phyloP scores from a whole-genome alignment of 768 basidiomycete species.

The Termitomyces sp. region DNA sequence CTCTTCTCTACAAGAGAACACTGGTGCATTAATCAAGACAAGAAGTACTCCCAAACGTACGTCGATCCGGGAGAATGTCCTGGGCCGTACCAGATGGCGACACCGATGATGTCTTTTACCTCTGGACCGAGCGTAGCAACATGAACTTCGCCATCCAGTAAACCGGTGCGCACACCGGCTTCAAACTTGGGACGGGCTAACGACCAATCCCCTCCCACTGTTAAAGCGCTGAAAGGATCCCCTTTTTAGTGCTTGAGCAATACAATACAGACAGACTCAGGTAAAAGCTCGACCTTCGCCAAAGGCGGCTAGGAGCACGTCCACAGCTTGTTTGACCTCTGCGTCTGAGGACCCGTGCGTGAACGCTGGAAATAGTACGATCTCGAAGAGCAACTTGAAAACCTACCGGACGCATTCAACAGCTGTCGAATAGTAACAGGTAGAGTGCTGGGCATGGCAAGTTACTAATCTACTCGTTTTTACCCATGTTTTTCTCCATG shows the following conservation, averaged over 20 bases:
- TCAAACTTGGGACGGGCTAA: constrained; percentile 12
- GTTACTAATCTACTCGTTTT: neutral
- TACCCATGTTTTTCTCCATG: too few species aligned
- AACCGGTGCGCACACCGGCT: constrained; percentile 15
- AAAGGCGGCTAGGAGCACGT: constrained; percentile 2
- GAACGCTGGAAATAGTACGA: neutral
- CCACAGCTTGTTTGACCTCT: constrained; percentile 5
- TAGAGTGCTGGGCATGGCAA: neutral
- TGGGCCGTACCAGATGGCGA: constrained; percentile 26
- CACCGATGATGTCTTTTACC: constrained; percentile 24
- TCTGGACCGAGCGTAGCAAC: constrained; percentile 18
- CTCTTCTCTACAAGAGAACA: constrained; percentile 15
- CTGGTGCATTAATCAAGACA: neutral
- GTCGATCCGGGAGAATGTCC: constrained; percentile 18
- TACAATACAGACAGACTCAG: neutral
- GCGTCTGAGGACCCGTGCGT: constrained; percentile 2
- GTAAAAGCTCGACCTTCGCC: too few species aligned
- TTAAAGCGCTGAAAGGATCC: constrained; percentile 15
- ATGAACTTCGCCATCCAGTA: constrained; percentile 22
- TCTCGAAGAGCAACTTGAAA: neutral
- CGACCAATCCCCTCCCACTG: constrained; percentile 15
- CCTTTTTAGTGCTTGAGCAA: neutral
- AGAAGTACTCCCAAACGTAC: constrained; percentile 8
- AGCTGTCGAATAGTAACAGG: constrained; percentile 3
- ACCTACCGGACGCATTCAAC: constrained; percentile 8